Base-by-base conservation (phyloP, 2,329 filamentous ascomycete species). In the Fusarium marasasianum region DNA sequence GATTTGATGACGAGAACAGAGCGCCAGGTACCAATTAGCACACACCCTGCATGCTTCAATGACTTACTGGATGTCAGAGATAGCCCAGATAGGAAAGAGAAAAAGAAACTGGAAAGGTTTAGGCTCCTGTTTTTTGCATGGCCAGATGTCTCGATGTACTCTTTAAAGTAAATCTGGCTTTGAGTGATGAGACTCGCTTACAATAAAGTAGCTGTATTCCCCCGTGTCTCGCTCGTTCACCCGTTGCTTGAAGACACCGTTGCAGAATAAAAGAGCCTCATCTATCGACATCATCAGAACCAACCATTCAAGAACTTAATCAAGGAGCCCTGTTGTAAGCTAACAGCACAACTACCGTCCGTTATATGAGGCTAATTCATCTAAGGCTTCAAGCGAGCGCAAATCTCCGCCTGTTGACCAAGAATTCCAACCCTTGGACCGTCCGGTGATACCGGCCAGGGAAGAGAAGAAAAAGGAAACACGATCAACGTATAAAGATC, bases 391-490 rank as follows among this genome's bases (percentile, higher is more conserved):
- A 57, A 74, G 66, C 71, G 67, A 74, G 71, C 71, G 71, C 71
- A 73, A 73, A 74, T 74, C 69, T 63, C 71, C 71, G 71, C 66
- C 71, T 57, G 66, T 68, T 59, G 59, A 63, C 53, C 69, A 60
- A 72, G 54, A 68, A 54, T 71, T 44, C 48, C 24, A 67, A 57
- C 62, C 66, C 63, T 74, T 62, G 55, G 31, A 72, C 48, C 53
- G 41, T 40, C 55, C 69, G 69, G 69, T 53, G 44, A 50, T 60
- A 41, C 69, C 69, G 55, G 54, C 38, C 51, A 37, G 56, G 51
- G 45, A 69, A 50, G n/a, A 53, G 33, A 51, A 24, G 38, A 53
- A 50, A 72, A 69, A 57, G 58, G 37, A 60, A 65, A 43, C 51
- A 60, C 43, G 22, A 24, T 60, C 40, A 14, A 59, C 43, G 24